Conservation (phyloP, 2,329 filamentous ascomycete species). For the Berkeleyomyces rouxiae region DNA sequence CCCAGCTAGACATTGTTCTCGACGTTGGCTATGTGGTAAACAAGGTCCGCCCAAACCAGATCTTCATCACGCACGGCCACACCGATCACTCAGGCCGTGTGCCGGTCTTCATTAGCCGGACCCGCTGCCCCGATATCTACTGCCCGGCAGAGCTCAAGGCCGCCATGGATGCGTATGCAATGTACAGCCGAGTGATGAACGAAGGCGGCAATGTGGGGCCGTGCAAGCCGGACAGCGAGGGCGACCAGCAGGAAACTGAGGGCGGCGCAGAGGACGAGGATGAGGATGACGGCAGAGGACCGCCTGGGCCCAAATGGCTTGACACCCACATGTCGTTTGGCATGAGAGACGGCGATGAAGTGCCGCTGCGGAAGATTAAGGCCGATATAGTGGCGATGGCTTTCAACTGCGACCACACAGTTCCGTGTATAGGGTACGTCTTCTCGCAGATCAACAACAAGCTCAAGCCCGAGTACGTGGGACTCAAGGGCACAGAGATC, state of each 20-base stretch:
- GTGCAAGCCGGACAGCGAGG: slow-evolving; percentile 12
- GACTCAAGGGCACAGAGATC: slow-evolving; percentile 23
- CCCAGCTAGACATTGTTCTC: slow-evolving; percentile 32
- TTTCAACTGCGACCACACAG: slow-evolving; percentile 30
- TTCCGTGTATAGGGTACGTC: slow-evolving; percentile 32
- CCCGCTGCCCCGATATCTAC: slow-evolving; percentile 30
- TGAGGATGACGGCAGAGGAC: slow-evolving; percentile 12
- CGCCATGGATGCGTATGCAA: slow-evolving; percentile 25
- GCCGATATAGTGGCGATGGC: slow-evolving; percentile 24
- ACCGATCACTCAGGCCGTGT: slow-evolving; percentile 29
- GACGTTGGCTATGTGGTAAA: slow-evolving; percentile 32
- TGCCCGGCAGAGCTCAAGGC: slow-evolving; percentile 26
- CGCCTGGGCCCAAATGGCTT: slow-evolving; percentile 16
- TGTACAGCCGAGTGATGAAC: slow-evolving; percentile 27
- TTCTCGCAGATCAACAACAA: slow-evolving; percentile 25
- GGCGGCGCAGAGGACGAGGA: slow-evolving; percentile 15
- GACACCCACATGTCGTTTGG: slow-evolving; percentile 26
- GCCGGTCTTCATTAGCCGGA: slow-evolving; percentile 27
- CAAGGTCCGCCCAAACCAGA: slow-evolving; percentile 29
- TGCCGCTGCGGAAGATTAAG: slow-evolving; percentile 22
- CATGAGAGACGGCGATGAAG: slow-evolving; percentile 22
- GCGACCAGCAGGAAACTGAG: not conserved
- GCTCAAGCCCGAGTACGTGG: slow-evolving; percentile 24
- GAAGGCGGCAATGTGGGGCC: slow-evolving; percentile 22
- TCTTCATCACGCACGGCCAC: slow-evolving; percentile 35